Evolutionary conservation across 129 eudicot species (phyloP).

Genomic region (Flaveria robusta): DNA sequence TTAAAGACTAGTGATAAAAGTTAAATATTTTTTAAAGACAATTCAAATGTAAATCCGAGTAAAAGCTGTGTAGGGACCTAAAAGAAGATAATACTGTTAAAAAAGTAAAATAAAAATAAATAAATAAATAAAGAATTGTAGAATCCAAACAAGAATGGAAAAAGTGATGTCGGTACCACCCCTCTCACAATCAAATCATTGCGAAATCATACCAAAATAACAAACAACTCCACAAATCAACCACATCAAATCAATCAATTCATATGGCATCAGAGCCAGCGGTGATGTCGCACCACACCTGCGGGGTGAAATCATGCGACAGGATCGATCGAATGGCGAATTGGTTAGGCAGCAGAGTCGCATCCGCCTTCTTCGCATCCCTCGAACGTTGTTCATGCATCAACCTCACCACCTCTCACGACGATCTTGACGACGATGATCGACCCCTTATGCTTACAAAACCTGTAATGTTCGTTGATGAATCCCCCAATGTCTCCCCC

Average conservation of each 20-base stretch:
- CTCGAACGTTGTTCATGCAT: conserved; percentile 74
- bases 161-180: conserved; percentile 9
- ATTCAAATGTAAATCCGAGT: too few relatives aligned
- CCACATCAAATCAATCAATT: too few relatives aligned
- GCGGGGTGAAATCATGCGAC: conserved; percentile 47
- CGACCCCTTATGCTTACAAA: conserved; percentile 63
- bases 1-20: too few relatives aligned
- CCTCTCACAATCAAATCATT: conserved; percentile 10
- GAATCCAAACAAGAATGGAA: conserved; percentile 3
- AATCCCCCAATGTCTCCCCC: conserved; percentile 22
- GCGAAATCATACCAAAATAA: too few relatives aligned
- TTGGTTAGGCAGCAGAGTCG: conserved; percentile 64
- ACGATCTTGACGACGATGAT: conserved; percentile 48
- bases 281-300: conserved; percentile 22
- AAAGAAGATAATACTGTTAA: too few relatives aligned
- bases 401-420: conserved; percentile 61
- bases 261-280: conserved; percentile 22
- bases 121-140: neutral
- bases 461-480: conserved; percentile 29
- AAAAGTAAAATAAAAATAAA: neutral
- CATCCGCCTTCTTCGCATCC: conserved; percentile 73
- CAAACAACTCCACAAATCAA: neutral
- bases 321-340: conserved; percentile 59
- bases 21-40: too few relatives aligned
- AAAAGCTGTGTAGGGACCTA: too few relatives aligned